A percentile compares a stretch with the other conserved stretches of the same genome.
Conservation (phyloP, 2,329 filamentous ascomycete genomes). For the Fusarium abutilonis region DNA sequence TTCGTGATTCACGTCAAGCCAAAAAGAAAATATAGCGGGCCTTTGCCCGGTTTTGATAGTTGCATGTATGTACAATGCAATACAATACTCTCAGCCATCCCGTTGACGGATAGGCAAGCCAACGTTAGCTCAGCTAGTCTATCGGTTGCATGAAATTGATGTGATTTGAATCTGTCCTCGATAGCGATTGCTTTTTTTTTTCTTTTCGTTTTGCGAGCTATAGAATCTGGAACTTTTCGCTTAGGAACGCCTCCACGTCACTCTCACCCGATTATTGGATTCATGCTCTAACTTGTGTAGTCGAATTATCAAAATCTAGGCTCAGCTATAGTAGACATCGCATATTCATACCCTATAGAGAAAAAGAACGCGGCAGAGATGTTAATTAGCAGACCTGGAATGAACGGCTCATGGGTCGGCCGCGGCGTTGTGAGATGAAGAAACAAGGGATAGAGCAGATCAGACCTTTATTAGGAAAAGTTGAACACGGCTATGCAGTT, state of each 20-base stretch:
- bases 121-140: slow-evolving; percentile 10
- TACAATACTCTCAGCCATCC: not conserved
- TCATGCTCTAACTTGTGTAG: not conserved
- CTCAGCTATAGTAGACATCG: not conserved
- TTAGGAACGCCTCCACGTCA: slow-evolving; percentile 1
- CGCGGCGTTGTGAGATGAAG: not conserved
- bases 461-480: slow-evolving; percentile 4
- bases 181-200: not conserved
- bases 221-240: slow-evolving; percentile 8
- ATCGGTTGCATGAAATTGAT: slow-evolving; percentile 14
- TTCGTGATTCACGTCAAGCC: not conserved
- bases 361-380: not conserved
- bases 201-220: not conserved
- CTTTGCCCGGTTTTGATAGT: slow-evolving; percentile 8
- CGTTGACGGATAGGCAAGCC: slow-evolving; percentile 1
- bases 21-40: slow-evolving; percentile 1
- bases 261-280: slow-evolving; percentile 6
- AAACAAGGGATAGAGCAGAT: not conserved
- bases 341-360: not conserved
- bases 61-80: not conserved
- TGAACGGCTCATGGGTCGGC: not conserved
- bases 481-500: not conserved
- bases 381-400: not conserved
- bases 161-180: slow-evolving; percentile 2
- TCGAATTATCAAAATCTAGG: not conserved